Evolutionary conservation across 345 rosid genomes (phyloP).

Genomic region (Bruguiera parviflora): DNA sequence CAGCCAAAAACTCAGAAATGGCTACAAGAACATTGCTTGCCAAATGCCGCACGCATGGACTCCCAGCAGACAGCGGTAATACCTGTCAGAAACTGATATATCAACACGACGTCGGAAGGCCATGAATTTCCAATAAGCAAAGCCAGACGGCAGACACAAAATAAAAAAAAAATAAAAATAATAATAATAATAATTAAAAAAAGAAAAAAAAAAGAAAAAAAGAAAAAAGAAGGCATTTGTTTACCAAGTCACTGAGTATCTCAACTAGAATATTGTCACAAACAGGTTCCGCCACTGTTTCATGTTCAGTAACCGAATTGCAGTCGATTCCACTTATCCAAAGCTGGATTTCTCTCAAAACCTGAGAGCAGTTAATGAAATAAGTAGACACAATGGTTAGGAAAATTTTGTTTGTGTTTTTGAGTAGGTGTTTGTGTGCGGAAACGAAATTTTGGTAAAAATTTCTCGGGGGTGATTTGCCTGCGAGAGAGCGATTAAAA

Average conservation of each 20-base stretch:
- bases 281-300: conserved; percentile 1
- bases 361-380: conserved; percentile 25
- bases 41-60: conserved; percentile 54
- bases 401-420: neutral
- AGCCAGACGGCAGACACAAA: neutral
- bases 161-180: neutral
- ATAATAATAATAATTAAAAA: neutral
- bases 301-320: conserved; percentile 21
- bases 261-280: conserved; percentile 23
- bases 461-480: conserved; percentile 12
- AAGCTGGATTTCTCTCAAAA: conserved; percentile 44
- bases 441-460: neutral
- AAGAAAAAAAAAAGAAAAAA: no score
- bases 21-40: conserved; percentile 53
- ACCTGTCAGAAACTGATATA: conserved; percentile 34
- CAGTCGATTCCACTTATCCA: conserved; percentile 30
- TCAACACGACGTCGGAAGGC: neutral
- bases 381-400: neutral
- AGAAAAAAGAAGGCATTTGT: neutral
- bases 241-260: conserved; percentile 53
- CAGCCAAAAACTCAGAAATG: conserved; percentile 42
- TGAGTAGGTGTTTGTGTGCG: neutral
- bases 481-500: conserved; percentile 57
- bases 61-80: conserved; percentile 39
- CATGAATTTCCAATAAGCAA: neutral